Conservation (phyloP, 768 basidiomycete genomes). For the Galerina sulciceps region DNA sequence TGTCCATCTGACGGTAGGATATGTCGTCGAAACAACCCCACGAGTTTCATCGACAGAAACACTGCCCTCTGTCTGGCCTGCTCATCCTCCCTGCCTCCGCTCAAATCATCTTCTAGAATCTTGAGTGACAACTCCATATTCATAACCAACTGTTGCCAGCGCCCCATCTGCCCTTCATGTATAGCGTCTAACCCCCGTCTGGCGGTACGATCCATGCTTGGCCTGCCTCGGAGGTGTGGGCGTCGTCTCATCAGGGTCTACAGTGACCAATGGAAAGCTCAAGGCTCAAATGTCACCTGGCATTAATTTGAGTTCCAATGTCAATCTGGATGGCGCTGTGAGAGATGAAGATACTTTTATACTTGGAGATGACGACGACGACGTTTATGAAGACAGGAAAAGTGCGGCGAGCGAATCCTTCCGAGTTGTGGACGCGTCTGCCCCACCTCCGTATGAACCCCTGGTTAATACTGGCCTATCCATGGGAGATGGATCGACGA, state of each 20-base stretch:
- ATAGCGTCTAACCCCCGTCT: slow-evolving; percentile 64
- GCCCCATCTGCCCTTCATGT: slow-evolving; percentile 68
- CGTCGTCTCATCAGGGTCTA: slow-evolving; percentile 30
- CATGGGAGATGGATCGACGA: not conserved
- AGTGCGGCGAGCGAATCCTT: not conserved
- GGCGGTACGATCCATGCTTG: slow-evolving; percentile 74
- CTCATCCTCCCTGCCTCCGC: slow-evolving; percentile 58
- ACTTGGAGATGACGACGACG: slow-evolving; percentile 61
- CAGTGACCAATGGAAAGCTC: not conserved
- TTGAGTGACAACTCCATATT: slow-evolving; percentile 32
- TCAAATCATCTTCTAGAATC: slow-evolving; percentile 7
- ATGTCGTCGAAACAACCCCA: not conserved
- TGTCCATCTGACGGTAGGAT: too few relatives aligned
- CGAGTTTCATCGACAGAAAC: slow-evolving; percentile 17
- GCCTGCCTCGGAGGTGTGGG: slow-evolving; percentile 65
- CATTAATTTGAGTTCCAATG: not conserved
- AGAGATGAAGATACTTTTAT: slow-evolving; percentile 68
- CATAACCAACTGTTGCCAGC: slow-evolving; percentile 65
- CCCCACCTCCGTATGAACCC: slow-evolving; percentile 12
- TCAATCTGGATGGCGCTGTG: slow-evolving; percentile 56
- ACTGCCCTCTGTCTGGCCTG: slow-evolving; percentile 62
- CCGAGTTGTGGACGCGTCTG: not conserved
- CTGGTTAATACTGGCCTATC: not conserved
- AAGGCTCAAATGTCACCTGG: not conserved
- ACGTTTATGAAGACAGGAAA: slow-evolving; percentile 29